Percentiles rank a stretch among this genome's conserved stretches.
Evolutionary conservation across 78 protist genomes (phyloP).

Genomic region (Dictyostelium discoideum): dicty_2.7 NC_007089.4:3720501-3721000

Average conservation of each 20-base stretch:
- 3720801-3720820: not conserved
- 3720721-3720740: too few relatives aligned
- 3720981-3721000: not conserved
- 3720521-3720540: not conserved
- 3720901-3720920: too few relatives aligned
- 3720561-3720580: not conserved
- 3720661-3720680: too few relatives aligned
- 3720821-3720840: not conserved
- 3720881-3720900: too few relatives aligned
- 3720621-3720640: too few relatives aligned
- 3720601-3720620: not conserved
- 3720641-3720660: too few relatives aligned
- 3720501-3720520: constrained; percentile 14
- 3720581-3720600: not conserved
- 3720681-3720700: too few relatives aligned
- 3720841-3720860: not conserved
- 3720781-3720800: too few relatives aligned
- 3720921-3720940: too few relatives aligned
- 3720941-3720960: too few relatives aligned
- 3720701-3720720: not conserved
- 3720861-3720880: not conserved
- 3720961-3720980: not conserved
- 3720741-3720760: too few relatives aligned
- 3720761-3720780: too few relatives aligned
- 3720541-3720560: not conserved